Conservation (phyloP, 805 yeast species). For the Metschnikowia borealis region DNA sequence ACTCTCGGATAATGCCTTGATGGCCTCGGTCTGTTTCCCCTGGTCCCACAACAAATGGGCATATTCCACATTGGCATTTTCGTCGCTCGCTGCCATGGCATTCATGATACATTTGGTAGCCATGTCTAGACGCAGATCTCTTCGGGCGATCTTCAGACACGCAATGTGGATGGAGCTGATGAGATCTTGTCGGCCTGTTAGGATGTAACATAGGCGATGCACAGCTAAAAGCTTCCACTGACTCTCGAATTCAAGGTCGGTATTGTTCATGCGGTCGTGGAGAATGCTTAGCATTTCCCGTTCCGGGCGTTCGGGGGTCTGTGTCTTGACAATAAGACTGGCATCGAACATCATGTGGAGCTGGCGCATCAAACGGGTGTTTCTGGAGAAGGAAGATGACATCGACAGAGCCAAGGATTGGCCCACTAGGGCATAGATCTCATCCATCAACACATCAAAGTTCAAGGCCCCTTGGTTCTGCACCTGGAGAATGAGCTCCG, state of each 20-base stretch:
- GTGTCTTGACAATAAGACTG: conserved; percentile 20
- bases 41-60: conserved; percentile 84
- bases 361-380: conserved; percentile 33
- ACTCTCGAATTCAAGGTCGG: conserved; percentile 48
- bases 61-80: conserved; percentile 64
- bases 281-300: conserved; percentile 21
- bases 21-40: conserved; percentile 83
- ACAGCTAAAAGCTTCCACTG: conserved; percentile 57
- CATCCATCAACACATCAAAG: conserved; percentile 40
- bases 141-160: conserved; percentile 62
- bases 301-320: conserved; percentile 5
- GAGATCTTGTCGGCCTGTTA: conserved; percentile 32
- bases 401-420: conserved; percentile 43
- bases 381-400: conserved; percentile 37
- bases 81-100: conserved; percentile 44
- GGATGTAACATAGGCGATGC: conserved; percentile 46
- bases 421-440: conserved; percentile 60
- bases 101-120: conserved; percentile 65
- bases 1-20: conserved; percentile 54
- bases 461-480: conserved; percentile 27
- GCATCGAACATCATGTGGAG: conserved; percentile 37
- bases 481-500: conserved; percentile 54
- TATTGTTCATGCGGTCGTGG: conserved; percentile 28
- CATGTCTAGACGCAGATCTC: conserved; percentile 63
- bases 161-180: conserved; percentile 48